Evolutionary conservation across 2,329 filamentous ascomycete genomes (phyloP), one percentile per base, ranked within the genome.

Genomic region (Xylaria sp.): DNA sequence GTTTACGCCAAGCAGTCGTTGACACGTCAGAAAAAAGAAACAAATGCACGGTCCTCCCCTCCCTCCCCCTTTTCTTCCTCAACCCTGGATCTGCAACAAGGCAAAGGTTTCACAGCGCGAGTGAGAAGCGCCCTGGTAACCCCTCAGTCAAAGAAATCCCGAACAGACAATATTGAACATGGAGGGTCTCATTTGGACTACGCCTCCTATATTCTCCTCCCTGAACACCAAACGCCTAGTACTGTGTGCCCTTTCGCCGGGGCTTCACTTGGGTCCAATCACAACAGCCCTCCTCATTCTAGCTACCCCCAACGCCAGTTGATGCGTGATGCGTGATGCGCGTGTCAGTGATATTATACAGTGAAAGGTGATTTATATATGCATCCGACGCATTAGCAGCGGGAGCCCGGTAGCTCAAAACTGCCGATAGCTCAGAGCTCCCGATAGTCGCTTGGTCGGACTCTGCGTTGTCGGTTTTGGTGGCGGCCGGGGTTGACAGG

Each of bases 401-500:
- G 23, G 23, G 11, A 50, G 35, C 30, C 11, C 39, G 6, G 13
- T 19, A 10, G 19, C 39, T 18, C 34, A 44, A 13, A 18, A n/a
- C n/a, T 54, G n/a, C 6, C n/a, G 35, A 13, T 19, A 46, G 9
- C 58, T 78, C 71, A 92, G 53, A 96, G 80, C 77, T 96, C 91
- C 65, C 90, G 84, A 73, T 94, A 97, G 76, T 99, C 94, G 72
- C 91, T 94, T 9, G 92, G 92, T 58, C 94, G 83, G 57, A 90
- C 85, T 68, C 91, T 82, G 65, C 88, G 85, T 68, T 91, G 87
- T 68, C 89, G 84, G 70, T 92, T 91, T 74, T 92, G 88, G 71
- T 94, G 90, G 54, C 94, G 85, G 71, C 96, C 90, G 2, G 92
- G 93, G 72, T 99, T 99, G 63, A 97, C 90, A 0, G 94, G 94